Evolutionary conservation across 164 flowering plant species (phyloP).

Genomic region (Buxus sempervirens): DNA sequence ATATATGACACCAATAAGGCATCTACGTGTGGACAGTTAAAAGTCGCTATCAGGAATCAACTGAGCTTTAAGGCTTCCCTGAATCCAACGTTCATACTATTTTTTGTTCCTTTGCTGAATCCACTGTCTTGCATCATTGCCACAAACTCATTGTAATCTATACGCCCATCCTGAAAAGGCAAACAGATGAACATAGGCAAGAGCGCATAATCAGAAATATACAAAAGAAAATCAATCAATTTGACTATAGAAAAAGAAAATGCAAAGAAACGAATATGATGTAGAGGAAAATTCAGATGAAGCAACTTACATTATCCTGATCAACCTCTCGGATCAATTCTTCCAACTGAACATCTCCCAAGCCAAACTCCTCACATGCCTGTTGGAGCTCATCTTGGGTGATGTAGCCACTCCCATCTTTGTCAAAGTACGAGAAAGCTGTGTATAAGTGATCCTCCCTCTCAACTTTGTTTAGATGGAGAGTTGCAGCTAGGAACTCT

Average conservation of each 20-base stretch:
- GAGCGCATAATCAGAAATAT: not conserved
- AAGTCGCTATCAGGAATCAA: not conserved
- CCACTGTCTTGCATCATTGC: constrained; percentile 71
- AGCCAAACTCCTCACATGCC: constrained; percentile 64
- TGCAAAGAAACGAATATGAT: not conserved
- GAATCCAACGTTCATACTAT: constrained; percentile 14
- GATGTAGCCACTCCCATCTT: constrained; percentile 81
- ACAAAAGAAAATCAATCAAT: too few species aligned
- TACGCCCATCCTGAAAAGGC: constrained; percentile 63
- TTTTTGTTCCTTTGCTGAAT: constrained; percentile 25
- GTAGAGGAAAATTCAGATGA: too few species aligned
- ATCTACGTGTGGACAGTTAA: not conserved
- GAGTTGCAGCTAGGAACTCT: constrained; percentile 69
- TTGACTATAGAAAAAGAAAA: too few species aligned
- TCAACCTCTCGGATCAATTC: constrained; percentile 71
- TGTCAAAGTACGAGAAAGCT: constrained; percentile 73
- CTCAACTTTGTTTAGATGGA: constrained; percentile 61
- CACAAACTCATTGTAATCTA: constrained; percentile 73
- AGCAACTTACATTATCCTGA: constrained; percentile 53
- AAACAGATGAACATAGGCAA: too few species aligned
- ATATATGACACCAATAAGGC: not conserved
- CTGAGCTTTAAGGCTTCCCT: constrained; percentile 19
- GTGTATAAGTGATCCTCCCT: constrained; percentile 64
- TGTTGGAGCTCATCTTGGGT: constrained; percentile 70
- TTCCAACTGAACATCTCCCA: constrained; percentile 43